Evolutionary conservation across 2,329 filamentous ascomycete genomes (phyloP).

Genomic region (Calonectria pseudoreteaudii): DNA sequence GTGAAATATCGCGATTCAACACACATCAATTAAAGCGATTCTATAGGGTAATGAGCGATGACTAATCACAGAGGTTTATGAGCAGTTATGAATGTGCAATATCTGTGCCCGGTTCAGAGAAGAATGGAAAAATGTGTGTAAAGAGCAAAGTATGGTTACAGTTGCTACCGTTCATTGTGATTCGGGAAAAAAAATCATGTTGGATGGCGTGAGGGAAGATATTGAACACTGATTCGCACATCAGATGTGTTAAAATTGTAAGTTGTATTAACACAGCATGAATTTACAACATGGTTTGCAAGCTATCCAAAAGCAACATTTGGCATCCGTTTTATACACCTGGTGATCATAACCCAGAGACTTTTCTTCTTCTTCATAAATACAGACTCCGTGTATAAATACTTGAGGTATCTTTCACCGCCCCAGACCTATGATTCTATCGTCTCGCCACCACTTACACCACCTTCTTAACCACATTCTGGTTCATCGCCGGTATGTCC

Average conservation of each 20-base stretch:
- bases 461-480: slow-evolving; percentile 46
- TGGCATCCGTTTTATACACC: not conserved
- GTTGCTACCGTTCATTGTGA: too few species aligned
- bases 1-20: slow-evolving; percentile 33
- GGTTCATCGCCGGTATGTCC: slow-evolving; percentile 56
- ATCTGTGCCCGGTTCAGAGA: not conserved
- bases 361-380: not conserved
- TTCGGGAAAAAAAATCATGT: too few species aligned
- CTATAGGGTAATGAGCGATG: not conserved
- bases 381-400: not conserved
- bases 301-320: not conserved
- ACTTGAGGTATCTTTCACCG: not conserved
- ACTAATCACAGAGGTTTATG: not conserved
- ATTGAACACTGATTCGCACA: not conserved
- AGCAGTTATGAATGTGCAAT: not conserved
- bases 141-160: not conserved
- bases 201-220: too few species aligned
- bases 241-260: not conserved
- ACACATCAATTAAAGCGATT: not conserved
- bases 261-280: not conserved
- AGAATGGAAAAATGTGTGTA: not conserved
- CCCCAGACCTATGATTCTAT: slow-evolving; percentile 7
- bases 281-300: not conserved
- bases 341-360: not conserved
- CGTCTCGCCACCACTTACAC: not conserved